Base-by-base conservation (phyloP, 208 protist species). In the Trypanosoma conorhini region DNA sequence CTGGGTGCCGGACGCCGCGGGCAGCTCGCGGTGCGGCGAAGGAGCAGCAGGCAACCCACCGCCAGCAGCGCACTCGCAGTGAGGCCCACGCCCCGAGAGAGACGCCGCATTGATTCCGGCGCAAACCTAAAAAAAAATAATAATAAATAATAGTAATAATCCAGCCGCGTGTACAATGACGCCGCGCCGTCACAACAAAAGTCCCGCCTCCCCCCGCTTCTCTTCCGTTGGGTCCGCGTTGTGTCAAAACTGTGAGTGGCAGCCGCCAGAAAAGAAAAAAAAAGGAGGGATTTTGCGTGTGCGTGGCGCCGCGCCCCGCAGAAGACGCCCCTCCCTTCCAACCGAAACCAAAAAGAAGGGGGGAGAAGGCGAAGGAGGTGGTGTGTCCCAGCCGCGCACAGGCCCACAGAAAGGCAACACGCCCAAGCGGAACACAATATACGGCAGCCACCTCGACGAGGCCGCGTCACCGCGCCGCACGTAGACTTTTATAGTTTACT, bases 241-340 rank as follows among this genome's bases (percentile, higher is more conserved):
- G 31, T 38, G 44, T 42, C 19, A 58, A 42, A 42, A 42, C 5
- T 42, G 38, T 42, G 12, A 42, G 12, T 42, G 38, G 5, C 8
- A 13, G 38, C 8, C 38, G 5, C 38, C n/a, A n/a, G n/a, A n/a
- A n/a, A n/a, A n/a, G n/a, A n/a, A n/a, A 42, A 42, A 13, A 42
- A 42, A 5, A 42, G 38, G 38, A 42, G 38, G 38, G 52, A 56
- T 57, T 74, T 52, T 68, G 51, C 31, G n/a, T n/a, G 38, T 42
- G 12, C 38, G 5, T 42, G 38, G 38, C 12, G 38, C 38, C 38
- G 38, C 38, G 38, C 38, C 12, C 38, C 12, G 8, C 7, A 60
- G 0, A 7, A 8, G 21, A 5, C 42, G 28, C 55, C 44, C 48
- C 52, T 56, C 15, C 38, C 61, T 46, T 33, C 28, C 52, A 44